Percentiles rank a stretch among this genome's conserved stretches.
Conservation (phyloP, 2,329 filamentous ascomycete species). For the Aspergillus hortae region DNA sequence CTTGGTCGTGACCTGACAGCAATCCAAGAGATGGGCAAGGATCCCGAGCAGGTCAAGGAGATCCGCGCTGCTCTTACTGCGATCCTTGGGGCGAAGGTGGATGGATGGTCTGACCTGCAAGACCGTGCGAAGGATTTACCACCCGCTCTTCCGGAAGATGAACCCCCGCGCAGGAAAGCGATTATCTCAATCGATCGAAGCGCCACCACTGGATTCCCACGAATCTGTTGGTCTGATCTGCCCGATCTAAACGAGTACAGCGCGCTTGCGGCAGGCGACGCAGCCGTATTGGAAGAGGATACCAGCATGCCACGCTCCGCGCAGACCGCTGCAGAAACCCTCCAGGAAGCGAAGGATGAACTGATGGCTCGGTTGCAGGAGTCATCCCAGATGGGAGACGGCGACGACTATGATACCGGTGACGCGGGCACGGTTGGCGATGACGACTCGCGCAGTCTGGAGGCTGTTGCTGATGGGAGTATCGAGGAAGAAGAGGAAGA, state of each 20-base stretch:
- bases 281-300: slow-evolving; percentile 43
- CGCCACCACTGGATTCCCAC: slow-evolving; percentile 36
- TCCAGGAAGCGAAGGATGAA: slow-evolving; percentile 51
- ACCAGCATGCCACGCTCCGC: slow-evolving; percentile 45
- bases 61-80: slow-evolving; percentile 42
- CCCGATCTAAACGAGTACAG: slow-evolving; percentile 43
- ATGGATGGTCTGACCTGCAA: slow-evolving; percentile 43
- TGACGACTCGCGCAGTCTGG: slow-evolving; percentile 41
- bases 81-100: slow-evolving; percentile 43
- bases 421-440: slow-evolving; percentile 41
- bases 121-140: slow-evolving; percentile 36
- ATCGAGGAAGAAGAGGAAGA: slow-evolving; percentile 53
- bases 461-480: slow-evolving; percentile 42
- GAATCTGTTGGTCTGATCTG: slow-evolving; percentile 42
- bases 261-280: slow-evolving; percentile 34
- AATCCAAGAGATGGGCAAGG: slow-evolving; percentile 45
- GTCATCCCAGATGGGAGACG: slow-evolving; percentile 39
- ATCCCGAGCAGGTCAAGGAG: slow-evolving; percentile 43
- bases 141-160: slow-evolving; percentile 32
- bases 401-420: slow-evolving; percentile 40
- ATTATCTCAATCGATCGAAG: slow-evolving; percentile 42
- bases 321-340: slow-evolving; percentile 46
- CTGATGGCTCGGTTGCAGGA: slow-evolving; percentile 49
- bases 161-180: slow-evolving; percentile 37
- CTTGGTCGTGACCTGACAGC: slow-evolving; percentile 41